Conservation (phyloP, 352 stramenopile species). For the Phytopythium chamaehyphon region DNA sequence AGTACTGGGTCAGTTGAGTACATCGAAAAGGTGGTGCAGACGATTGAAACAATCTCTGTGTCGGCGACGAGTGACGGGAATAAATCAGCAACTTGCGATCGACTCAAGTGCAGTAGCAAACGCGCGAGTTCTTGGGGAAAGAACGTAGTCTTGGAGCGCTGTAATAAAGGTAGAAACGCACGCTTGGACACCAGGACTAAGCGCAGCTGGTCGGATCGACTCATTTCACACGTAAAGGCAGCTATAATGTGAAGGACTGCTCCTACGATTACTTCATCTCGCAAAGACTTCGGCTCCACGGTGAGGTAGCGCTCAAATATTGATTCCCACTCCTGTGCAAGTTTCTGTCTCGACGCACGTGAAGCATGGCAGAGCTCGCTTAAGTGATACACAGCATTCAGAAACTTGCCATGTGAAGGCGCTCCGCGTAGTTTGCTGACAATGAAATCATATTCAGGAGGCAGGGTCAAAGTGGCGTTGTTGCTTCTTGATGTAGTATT, state of each 20-base stretch:
- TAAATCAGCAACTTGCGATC: constrained; percentile 37
- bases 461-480: not conserved
- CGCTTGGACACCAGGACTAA: constrained; percentile 48
- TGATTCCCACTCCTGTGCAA: constrained; percentile 35
- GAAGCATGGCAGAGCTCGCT: constrained; percentile 29
- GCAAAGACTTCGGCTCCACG: constrained; percentile 33
- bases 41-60: constrained; percentile 42
- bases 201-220: constrained; percentile 31
- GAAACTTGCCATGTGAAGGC: constrained; percentile 51
- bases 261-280: constrained; percentile 54
- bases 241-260: constrained; percentile 35
- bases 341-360: constrained; percentile 12
- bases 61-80: constrained; percentile 59
- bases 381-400: constrained; percentile 63
- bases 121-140: constrained; percentile 39
- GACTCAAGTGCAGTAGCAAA: constrained; percentile 43
- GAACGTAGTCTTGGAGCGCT: constrained; percentile 19
- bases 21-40: constrained; percentile 43
- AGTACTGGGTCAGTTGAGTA: constrained; percentile 40
- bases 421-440: constrained; percentile 27
- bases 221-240: constrained; percentile 30
- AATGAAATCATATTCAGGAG: constrained; percentile 22
- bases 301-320: constrained; percentile 43
- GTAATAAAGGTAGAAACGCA: constrained; percentile 42
- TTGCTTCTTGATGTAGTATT: not conserved